Base-by-base conservation (phyloP, 352 stramenopile species). In the Globisporangium rhizosaccharum region DNA sequence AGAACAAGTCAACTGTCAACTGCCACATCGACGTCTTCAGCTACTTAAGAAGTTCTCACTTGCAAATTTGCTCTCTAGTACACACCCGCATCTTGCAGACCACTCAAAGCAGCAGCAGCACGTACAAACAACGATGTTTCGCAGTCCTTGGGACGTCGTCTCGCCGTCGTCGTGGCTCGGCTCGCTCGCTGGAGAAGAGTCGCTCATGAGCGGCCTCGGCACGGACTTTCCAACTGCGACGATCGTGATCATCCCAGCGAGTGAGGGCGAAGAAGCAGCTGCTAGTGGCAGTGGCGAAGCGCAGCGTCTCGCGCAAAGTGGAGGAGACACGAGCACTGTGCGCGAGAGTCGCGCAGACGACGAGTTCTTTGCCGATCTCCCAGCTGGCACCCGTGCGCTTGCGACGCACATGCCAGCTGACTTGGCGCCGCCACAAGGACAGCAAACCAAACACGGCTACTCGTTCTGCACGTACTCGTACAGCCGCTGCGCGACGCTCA, bases 381-480 rank as follows among this genome's bases (percentile, higher is more conserved):
- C 78, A 25, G 56, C 75, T 9, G 78, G 70, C 7, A 73, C 70
- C 7, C 73, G 75, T 33, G 58, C 70, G n/a, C 73, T 86, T 52
- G 72, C 73, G 51, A 86, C 78, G 10, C 61, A 71, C 12, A 53
- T 85, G 37, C 73, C 75, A 3, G 12, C 57, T 17, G 70, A 57
- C 18, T 14, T 83, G 12, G 48, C 56, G 33, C 70, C 72, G 2
- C 75, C 73, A 2, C 25, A 58, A 37, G 46, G 3, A n/a, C 28
- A 62, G 42, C 75, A 75, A 52, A 77, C 75, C 33, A 79, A 77
- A 63, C 67, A 76, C 45, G 69, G 66, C 37, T 79, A 75, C 18
- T 59, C 72, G 25, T 90, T 68, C 67, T 76, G 61, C 53, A 79
- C 75, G 55, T 89, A 92, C 64, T 73, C 79, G 47, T 90, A 87